phyloP scores from a whole-genome alignment of 768 basidiomycete species.

The Lepiota brunneoincarnata region DNA sequence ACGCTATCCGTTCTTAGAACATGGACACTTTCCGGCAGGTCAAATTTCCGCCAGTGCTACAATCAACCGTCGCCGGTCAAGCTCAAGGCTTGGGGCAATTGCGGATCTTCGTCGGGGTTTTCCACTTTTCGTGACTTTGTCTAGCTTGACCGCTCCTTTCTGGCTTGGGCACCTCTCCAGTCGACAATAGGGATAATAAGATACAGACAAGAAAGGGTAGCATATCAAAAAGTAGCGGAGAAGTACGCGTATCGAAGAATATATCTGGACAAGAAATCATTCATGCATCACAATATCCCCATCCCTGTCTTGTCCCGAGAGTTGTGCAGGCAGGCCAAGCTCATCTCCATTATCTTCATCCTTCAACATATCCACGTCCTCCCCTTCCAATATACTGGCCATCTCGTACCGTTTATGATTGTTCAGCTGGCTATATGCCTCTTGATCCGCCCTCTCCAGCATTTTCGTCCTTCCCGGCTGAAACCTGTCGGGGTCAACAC shows the following conservation, averaged over 20 bases:
- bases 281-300: conserved; percentile 1
- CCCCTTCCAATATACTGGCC: conserved; percentile 21
- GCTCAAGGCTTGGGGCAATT: too few relatives aligned
- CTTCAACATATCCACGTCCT: conserved; percentile 15
- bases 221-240: background rate
- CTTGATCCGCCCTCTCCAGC: conserved; percentile 59
- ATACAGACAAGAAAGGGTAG: background rate
- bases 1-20: too few relatives aligned
- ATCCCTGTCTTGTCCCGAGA: background rate
- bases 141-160: too few relatives aligned
- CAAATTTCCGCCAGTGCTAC: too few relatives aligned
- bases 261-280: background rate
- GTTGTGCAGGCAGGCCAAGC: background rate
- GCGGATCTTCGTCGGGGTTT: too few relatives aligned
- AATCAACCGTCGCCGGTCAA: too few relatives aligned
- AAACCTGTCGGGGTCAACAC: conserved; percentile 66
- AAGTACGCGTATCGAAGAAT: background rate
- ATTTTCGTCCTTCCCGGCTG: conserved; percentile 50
- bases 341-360: conserved; percentile 7
- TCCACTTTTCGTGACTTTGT: too few relatives aligned
- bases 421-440: conserved; percentile 42
- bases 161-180: too few relatives aligned
- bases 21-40: too few relatives aligned
- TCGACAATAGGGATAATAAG: too few relatives aligned
- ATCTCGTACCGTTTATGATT: conserved; percentile 29